phyloP scores from a whole-genome alignment of 1,139 yeast species.

The Spathaspora sp. region DNA sequence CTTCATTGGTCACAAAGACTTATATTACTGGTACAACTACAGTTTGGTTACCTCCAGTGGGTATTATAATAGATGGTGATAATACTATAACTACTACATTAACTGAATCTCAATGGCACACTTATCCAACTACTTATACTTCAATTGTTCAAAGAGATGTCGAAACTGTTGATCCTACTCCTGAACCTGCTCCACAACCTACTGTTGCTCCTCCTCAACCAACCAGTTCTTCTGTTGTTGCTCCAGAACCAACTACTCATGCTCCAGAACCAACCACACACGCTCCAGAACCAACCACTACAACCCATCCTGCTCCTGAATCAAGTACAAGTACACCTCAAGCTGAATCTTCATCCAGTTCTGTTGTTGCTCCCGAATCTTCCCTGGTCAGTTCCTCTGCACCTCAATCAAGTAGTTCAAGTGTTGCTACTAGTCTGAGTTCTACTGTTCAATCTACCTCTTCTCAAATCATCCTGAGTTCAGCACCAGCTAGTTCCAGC shows the following conservation, averaged over 20 bases:
- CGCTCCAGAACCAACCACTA: slow-evolving; percentile 13
- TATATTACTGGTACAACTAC: slow-evolving; percentile 61
- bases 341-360: neutral
- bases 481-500: slow-evolving; percentile 6
- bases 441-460: neutral
- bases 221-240: neutral
- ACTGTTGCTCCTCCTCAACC: slow-evolving; percentile 10
- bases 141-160: slow-evolving; percentile 13
- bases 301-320: neutral
- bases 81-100: slow-evolving; percentile 60
- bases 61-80: slow-evolving; percentile 60
- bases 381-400: slow-evolving; percentile 13
- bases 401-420: slow-evolving; percentile 18
- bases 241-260: slow-evolving; percentile 3
- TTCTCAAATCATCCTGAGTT: neutral
- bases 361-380: slow-evolving; percentile 14
- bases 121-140: slow-evolving; percentile 22
- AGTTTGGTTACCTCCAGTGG: slow-evolving; percentile 66
- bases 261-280: slow-evolving; percentile 13
- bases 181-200: slow-evolving; percentile 5
- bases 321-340: neutral
- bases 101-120: slow-evolving; percentile 30
- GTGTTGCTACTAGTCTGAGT: slow-evolving; percentile 13
- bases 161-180: neutral
- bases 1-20: slow-evolving; percentile 54